Conservation (phyloP, 164 flowering plant genomes). For the Vitis amurensis region DNA sequence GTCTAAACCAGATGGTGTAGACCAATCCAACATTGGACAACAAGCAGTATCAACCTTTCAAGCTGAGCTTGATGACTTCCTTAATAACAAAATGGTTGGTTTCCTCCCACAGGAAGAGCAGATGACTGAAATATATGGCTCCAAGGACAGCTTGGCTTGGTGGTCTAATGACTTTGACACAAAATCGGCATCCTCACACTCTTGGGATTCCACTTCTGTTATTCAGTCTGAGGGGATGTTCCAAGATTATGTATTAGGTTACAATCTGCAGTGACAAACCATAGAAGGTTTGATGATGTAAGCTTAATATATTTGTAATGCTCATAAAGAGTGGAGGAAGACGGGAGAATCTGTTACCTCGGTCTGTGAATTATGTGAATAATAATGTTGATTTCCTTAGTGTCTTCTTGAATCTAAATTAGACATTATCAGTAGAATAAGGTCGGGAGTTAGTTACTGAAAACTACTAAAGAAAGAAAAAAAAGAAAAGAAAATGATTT, state of each 20-base stretch:
- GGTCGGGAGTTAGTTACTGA: too few species aligned
- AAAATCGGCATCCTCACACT: slow-evolving; percentile 54
- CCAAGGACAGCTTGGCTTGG: slow-evolving; percentile 46
- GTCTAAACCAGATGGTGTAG: slow-evolving; percentile 8
- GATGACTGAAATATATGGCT: slow-evolving; percentile 30
- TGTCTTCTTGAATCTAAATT: background rate
- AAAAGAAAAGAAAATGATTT: too few species aligned
- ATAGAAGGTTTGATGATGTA: background rate
- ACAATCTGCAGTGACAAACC: slow-evolving; percentile 26
- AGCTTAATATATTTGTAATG: background rate
- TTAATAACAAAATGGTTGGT: slow-evolving; percentile 26
- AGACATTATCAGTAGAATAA: background rate
- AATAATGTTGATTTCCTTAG: slow-evolving; percentile 9
- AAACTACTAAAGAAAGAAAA: too few species aligned
- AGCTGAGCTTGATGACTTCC: slow-evolving; percentile 45
- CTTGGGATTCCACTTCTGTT: slow-evolving; percentile 58
- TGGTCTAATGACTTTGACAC: slow-evolving; percentile 54
- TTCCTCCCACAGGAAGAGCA: slow-evolving; percentile 28
- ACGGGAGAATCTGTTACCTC: background rate
- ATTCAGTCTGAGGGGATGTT: slow-evolving; percentile 43
- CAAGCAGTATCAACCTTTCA: slow-evolving; percentile 33
- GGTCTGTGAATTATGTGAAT: slow-evolving; percentile 22
- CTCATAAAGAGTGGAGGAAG: slow-evolving; percentile 11
- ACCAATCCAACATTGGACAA: slow-evolving; percentile 8
- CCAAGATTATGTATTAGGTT: slow-evolving; percentile 52